phyloP scores from a whole-genome alignment of 306 rosid species.

The Vigna unguiculata region DNA sequence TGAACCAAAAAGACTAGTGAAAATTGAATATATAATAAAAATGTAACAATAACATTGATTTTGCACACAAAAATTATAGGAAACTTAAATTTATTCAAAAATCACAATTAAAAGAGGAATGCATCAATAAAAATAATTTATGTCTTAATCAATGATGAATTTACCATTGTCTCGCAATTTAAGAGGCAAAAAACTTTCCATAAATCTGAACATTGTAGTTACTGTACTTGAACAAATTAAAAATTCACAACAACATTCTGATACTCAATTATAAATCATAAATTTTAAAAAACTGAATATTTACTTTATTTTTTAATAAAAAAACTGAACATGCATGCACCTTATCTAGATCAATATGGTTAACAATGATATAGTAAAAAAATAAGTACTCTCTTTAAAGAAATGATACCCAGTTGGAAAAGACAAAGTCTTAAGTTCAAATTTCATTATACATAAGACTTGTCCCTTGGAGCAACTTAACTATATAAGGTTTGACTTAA shows the following conservation, averaged over 20 bases:
- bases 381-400: not conserved
- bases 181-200: not conserved
- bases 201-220: not conserved
- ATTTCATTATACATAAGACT: constrained; percentile 11
- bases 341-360: not conserved
- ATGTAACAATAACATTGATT: not conserved
- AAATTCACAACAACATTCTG: not conserved
- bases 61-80: not conserved
- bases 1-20: not conserved
- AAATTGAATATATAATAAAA: not conserved
- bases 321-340: not conserved
- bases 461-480: constrained; percentile 35
- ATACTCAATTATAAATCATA: not conserved
- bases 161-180: not conserved
- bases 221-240: not conserved
- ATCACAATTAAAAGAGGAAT: not conserved
- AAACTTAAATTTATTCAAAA: not conserved
- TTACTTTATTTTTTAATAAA: not conserved
- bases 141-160: not conserved
- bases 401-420: no score
- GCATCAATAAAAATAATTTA: no score
- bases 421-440: not conserved
- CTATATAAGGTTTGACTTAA: constrained; percentile 31
- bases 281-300: no score
- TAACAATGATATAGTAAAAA: no score